phyloP scores from a whole-genome alignment of 306 rosid genomes.

The Acacia confusa region DNA sequence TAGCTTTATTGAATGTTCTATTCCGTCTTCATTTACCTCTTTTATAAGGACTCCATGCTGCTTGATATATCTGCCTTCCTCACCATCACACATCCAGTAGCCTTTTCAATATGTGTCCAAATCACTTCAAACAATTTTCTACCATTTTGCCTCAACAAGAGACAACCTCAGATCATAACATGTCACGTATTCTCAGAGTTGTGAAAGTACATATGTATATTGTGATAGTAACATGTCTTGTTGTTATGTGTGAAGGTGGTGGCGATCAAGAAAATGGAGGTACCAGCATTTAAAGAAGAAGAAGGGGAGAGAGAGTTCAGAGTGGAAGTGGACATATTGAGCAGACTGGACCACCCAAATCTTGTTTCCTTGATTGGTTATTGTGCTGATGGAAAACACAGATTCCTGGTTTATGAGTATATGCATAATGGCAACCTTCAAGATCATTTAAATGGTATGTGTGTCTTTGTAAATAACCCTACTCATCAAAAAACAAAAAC shows the following conservation, averaged over 20 bases:
- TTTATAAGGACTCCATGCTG: no score
- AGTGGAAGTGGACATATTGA: conserved; percentile 89
- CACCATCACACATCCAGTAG: no score
- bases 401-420: conserved; percentile 86
- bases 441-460: conserved; percentile 81
- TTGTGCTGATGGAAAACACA: conserved; percentile 93
- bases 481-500: not conserved
- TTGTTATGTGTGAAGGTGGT: conserved; percentile 50
- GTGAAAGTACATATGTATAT: not conserved
- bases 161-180: not conserved
- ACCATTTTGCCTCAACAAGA: not conserved
- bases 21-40: no score
- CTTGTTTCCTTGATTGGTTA: conserved; percentile 91
- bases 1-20: no score
- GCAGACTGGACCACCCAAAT: conserved; percentile 92
- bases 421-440: conserved; percentile 91
- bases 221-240: not conserved
- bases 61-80: no score
- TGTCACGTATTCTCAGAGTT: not conserved
- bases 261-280: conserved; percentile 94
- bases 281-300: conserved; percentile 73
- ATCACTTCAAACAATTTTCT: no score
- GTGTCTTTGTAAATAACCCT: not conserved
- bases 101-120: no score
- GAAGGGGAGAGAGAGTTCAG: conserved; percentile 93